Conservation (phyloP, 1,284 basidiomycete genomes). For the Jaminaea rosea region DNA sequence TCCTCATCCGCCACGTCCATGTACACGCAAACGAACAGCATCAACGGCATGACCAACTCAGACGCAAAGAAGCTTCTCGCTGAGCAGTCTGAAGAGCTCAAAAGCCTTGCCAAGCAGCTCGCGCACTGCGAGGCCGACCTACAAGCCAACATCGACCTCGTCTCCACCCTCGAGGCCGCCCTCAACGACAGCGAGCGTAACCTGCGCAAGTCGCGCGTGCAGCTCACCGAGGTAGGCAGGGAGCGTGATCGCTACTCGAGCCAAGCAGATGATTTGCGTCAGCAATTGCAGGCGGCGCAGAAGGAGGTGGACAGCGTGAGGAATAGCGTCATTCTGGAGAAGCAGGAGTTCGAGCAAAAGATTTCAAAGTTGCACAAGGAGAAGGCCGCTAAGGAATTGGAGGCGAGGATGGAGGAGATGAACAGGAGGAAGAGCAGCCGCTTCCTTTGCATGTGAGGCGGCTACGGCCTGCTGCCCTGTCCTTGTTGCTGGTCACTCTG, state of each 20-base stretch:
- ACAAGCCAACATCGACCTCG: constrained; percentile 82
- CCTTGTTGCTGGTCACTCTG: background rate
- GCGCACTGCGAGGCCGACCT: constrained; percentile 81
- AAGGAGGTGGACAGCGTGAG: constrained; percentile 31
- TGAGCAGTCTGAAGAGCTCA: constrained; percentile 68
- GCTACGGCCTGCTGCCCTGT: background rate
- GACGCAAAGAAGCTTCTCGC: constrained; percentile 53
- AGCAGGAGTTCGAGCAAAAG: constrained; percentile 33
- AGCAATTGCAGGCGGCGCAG: constrained; percentile 27
- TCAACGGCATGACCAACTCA: constrained; percentile 6
- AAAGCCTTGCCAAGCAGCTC: constrained; percentile 80
- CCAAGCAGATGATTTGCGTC: constrained; percentile 30
- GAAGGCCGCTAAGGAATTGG: constrained; percentile 28
- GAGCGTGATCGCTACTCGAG: constrained; percentile 29
- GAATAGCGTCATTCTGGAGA: constrained; percentile 29
- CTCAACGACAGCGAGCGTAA: constrained; percentile 39
- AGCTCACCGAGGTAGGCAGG: constrained; percentile 34
- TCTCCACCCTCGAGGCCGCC: constrained; percentile 49
- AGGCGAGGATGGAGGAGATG: constrained; percentile 35
- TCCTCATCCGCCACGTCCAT: constrained; percentile 32
- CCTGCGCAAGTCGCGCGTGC: constrained; percentile 38
- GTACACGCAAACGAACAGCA: constrained; percentile 10
- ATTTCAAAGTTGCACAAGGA: constrained; percentile 36
- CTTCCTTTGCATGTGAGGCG: constrained; percentile 31
- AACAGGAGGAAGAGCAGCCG: constrained; percentile 31